Conservation (phyloP, 371 early-diverging fungal species). For the Vavraia culicis region DNA sequence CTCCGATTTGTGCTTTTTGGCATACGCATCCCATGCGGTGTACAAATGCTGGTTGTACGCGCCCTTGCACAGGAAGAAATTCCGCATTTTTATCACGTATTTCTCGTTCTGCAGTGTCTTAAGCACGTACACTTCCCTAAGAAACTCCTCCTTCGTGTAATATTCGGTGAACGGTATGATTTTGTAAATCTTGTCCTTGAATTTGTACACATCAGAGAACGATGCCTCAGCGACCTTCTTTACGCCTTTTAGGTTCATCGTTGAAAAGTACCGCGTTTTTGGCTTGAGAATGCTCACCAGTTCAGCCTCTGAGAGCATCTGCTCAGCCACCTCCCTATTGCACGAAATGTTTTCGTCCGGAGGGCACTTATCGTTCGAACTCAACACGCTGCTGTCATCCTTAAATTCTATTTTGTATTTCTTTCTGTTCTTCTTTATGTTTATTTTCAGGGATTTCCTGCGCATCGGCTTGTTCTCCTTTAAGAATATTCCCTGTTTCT, state of each 20-base stretch:
- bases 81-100: slow-evolving; percentile 11
- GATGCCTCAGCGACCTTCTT: slow-evolving; percentile 38
- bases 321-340: too few species aligned
- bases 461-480: too few species aligned
- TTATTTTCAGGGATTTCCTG: too few species aligned
- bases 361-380: too few species aligned
- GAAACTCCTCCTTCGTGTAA: slow-evolving; percentile 10
- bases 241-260: slow-evolving; percentile 5
- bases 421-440: too few species aligned
- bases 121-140: slow-evolving; percentile 20
- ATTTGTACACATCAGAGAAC: slow-evolving; percentile 36
- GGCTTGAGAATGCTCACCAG: too few species aligned
- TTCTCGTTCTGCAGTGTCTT: slow-evolving; percentile 13
- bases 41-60: slow-evolving; percentile 41
- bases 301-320: too few species aligned
- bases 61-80: slow-evolving; percentile 20
- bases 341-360: too few species aligned
- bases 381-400: too few species aligned
- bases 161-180: slow-evolving; percentile 23
- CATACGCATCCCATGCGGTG: slow-evolving; percentile 51
- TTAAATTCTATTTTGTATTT: too few species aligned
- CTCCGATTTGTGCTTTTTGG: slow-evolving; percentile 46
- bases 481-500: too few species aligned
- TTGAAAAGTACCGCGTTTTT: too few species aligned
- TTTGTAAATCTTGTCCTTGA: slow-evolving; percentile 21